Evolutionary conservation across 2,329 filamentous ascomycete genomes (phyloP).

Genomic region (Ophiostoma populinum): DNA sequence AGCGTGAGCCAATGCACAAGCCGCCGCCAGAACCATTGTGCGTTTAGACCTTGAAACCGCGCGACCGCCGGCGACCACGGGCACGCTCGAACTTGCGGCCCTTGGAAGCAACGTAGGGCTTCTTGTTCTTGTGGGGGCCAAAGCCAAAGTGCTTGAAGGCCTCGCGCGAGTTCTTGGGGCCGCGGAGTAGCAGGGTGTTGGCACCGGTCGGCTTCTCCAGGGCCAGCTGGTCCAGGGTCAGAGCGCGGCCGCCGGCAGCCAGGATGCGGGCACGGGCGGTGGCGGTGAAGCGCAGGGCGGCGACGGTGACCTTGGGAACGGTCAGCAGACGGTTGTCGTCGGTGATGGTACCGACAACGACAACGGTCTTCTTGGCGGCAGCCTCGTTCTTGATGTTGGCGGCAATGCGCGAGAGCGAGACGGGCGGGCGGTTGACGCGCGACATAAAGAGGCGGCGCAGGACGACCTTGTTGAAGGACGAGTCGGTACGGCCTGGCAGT

Average conservation of each 20-base stretch:
- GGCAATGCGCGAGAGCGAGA: conserved; percentile 84
- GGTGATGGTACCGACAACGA: conserved; percentile 87
- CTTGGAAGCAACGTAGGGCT: conserved; percentile 95
- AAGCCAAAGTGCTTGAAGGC: conserved; percentile 99
- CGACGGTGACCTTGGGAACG: conserved; percentile 83
- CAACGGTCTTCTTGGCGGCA: conserved; percentile 67
- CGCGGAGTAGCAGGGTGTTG: conserved; percentile 94
- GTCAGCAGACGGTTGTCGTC: conserved; percentile 90
- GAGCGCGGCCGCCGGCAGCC: conserved; percentile 83
- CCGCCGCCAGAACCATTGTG: background rate
- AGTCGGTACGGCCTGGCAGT: conserved; percentile 70
- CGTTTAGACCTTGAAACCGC: conserved; percentile 99
- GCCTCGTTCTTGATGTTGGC: conserved; percentile 47
- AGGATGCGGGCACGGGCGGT: conserved; percentile 86
- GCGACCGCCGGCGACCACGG: conserved; percentile 94
- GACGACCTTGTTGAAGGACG: conserved; percentile 96
- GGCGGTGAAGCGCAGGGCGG: conserved; percentile 90
- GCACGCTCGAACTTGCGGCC: conserved; percentile 99
- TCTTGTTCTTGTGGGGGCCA: conserved; percentile 97
- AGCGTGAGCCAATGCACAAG: too few species aligned
- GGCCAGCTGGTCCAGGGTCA: conserved; percentile 95
- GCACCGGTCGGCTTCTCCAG: conserved; percentile 85
- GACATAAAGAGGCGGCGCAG: conserved; percentile 97
- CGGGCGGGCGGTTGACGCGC: conserved; percentile 90
- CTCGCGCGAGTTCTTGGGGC: conserved; percentile 96